These are phyloP conservation scores for Lolium multiflorum DNA, from an alignment of 176 grass and related monocot genomes.

Conservation along the genomic window DNA sequence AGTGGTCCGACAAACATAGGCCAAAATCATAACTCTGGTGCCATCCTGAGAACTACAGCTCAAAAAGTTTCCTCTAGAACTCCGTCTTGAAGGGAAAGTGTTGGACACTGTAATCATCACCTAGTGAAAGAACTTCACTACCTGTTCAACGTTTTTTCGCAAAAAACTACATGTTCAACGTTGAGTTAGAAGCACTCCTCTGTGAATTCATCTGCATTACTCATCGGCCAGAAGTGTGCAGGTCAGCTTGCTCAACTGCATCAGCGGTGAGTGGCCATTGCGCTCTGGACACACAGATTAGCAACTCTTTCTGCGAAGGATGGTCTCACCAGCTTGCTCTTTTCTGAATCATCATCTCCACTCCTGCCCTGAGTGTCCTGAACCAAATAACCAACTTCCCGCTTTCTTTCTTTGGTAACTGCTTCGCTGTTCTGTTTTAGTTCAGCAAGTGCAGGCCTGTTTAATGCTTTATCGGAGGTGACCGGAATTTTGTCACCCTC, in stretches of 20 bases:
- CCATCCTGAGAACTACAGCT: constrained; percentile 32
- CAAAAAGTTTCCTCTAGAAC: constrained; percentile 7
- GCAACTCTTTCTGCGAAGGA: constrained; percentile 39
- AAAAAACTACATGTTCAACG: background rate
- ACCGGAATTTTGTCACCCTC: constrained; percentile 30
- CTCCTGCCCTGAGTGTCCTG: constrained; percentile 22
- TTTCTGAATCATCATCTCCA: constrained; percentile 43
- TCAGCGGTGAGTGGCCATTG: background rate
- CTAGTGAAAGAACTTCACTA: constrained; percentile 4
- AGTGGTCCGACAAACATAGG: constrained; percentile 14
- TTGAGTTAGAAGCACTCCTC: constrained; percentile 18
- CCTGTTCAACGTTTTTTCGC: too few species aligned
- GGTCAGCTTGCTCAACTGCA: constrained; percentile 36
- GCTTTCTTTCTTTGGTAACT: constrained; percentile 34
- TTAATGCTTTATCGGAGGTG: constrained; percentile 35
- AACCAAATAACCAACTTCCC: background rate
- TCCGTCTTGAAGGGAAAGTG: constrained; percentile 4
- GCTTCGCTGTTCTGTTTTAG: constrained; percentile 37
- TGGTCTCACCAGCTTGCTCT: constrained; percentile 33
- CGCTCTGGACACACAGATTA: constrained; percentile 18
- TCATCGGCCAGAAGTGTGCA: constrained; percentile 25
- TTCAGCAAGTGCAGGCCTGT: constrained; percentile 35
- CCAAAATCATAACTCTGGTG: constrained; percentile 3
- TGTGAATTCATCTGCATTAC: constrained; percentile 31
- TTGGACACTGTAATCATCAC: background rate